Base-by-base conservation (phyloP, 2,329 filamentous ascomycete species). In the Trichoderma arundinaceum region DNA sequence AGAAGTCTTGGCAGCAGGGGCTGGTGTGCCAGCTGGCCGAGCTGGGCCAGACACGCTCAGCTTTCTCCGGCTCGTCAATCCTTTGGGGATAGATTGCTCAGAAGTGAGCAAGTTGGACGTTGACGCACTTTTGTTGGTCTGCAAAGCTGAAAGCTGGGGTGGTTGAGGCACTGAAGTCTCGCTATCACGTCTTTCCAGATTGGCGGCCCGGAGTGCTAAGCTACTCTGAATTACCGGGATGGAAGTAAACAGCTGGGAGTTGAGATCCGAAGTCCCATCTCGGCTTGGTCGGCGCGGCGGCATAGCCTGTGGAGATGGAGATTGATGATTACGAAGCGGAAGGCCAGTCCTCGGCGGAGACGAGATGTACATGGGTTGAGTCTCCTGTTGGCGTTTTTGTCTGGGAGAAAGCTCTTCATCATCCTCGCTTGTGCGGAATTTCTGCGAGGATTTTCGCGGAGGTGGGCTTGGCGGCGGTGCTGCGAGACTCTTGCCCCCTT, bases 241-340 rank as follows among this genome's bases (percentile, higher is more conserved):
- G 2, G 82, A 79, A 2, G 81, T 79, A 35, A 81, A 82, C 2
- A 86, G 72, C 66, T 87, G 85, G 7, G 83, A 79, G 35, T 87
- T 83, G 53, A 92, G 80, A 66, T 87, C 83, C 5, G 86, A 84
- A 0, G 88, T 88, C 28, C 89, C 89, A 71, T 91, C 86, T 74
- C 90, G 83, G 71, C 89, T 92, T 1, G 90, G 90, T 57, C 90
- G 81, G 39, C 79, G 75, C 38, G 89, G 88, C 41, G 83, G 83
- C 15, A 74, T 75, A 10, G 76, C 72, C 41, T 76, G 78, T 13
- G 75, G 71, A 6, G 74, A 72, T 15, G 77, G 72, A 2, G 69
- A 64, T 13, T 68, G 58, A 35, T 73, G 74, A 1, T 71, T 69
- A 51, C 67, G 71, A 12, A 71, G 53, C 17, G 70, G 68, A 57